Percentiles rank a stretch among this genome's conserved stretches.
phyloP scores from a whole-genome alignment of 2,329 filamentous ascomycete species.

The Microcera coccophila region DNA sequence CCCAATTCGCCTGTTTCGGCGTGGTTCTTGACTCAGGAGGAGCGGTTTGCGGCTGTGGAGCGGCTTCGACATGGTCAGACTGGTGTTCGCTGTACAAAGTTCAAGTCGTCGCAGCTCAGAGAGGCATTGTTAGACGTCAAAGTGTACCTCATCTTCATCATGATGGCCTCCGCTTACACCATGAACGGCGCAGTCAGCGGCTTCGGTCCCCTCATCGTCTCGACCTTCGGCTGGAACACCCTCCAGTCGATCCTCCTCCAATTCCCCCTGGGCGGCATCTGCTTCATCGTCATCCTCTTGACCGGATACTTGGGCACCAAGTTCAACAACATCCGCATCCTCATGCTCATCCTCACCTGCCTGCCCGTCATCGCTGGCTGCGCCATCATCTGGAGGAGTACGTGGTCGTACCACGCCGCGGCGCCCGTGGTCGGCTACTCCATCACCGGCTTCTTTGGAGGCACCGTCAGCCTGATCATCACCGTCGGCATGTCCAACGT shows the following conservation, averaged over 20 bases:
- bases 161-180: slow-evolving; percentile 68
- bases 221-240: slow-evolving; percentile 63
- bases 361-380: slow-evolving; percentile 72
- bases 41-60: slow-evolving; percentile 62
- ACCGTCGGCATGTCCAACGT: slow-evolving; percentile 61
- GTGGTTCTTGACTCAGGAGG: slow-evolving; percentile 63
- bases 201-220: slow-evolving; percentile 69
- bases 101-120: slow-evolving; percentile 56
- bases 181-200: slow-evolving; percentile 68
- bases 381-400: slow-evolving; percentile 67
- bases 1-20: slow-evolving; percentile 64
- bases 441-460: slow-evolving; percentile 69
- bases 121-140: slow-evolving; percentile 59
- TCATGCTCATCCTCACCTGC: slow-evolving; percentile 62
- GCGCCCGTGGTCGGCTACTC: slow-evolving; percentile 68
- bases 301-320: slow-evolving; percentile 62
- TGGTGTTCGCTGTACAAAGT: slow-evolving; percentile 56
- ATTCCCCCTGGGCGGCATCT: slow-evolving; percentile 69
- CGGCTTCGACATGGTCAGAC: slow-evolving; percentile 59
- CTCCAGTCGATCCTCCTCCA: slow-evolving; percentile 68
- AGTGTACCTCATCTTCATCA: slow-evolving; percentile 59
- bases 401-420: slow-evolving; percentile 60
- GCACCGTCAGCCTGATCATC: slow-evolving; percentile 59
- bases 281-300: slow-evolving; percentile 60
- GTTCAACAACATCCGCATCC: slow-evolving; percentile 59